A percentile compares a stretch with the other conserved stretches of the same genome.
Evolutionary conservation across 169 alveolate genomes (phyloP).

Genomic region (Cryptosporidium ubiquitum): DNA sequence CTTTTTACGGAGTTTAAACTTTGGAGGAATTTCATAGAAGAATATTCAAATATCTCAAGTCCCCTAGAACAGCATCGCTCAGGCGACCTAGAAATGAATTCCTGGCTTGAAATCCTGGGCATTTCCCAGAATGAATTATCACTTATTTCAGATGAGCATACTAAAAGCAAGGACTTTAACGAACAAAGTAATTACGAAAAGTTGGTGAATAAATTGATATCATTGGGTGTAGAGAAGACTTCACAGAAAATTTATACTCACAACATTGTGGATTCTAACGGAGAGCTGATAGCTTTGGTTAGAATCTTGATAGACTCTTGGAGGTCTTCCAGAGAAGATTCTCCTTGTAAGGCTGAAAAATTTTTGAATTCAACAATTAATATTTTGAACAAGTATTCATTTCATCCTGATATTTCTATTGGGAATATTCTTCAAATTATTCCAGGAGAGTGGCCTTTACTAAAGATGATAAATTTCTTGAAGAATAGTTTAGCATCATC

Average conservation of each 20-base stretch:
- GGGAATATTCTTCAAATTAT: conserved; percentile 14
- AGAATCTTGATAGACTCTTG: conserved; percentile 15
- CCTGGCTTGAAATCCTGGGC: conserved; percentile 56
- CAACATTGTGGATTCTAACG: neutral
- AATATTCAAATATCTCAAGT: neutral
- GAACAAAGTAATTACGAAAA: neutral
- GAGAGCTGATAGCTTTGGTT: conserved; percentile 20
- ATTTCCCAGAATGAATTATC: conserved; percentile 48
- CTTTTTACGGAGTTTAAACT: conserved; percentile 53
- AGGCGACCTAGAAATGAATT: neutral
- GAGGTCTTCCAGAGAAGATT: neutral
- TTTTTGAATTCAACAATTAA: conserved; percentile 12
- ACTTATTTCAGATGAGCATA: conserved; percentile 24
- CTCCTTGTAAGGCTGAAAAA: neutral
- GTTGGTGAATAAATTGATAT: neutral
- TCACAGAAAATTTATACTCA: neutral
- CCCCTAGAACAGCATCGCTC: neutral
- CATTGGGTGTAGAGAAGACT: neutral
- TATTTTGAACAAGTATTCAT: conserved; percentile 42
- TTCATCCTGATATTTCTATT: conserved; percentile 22
- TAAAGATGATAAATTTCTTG: conserved; percentile 18
- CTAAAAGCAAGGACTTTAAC: neutral
- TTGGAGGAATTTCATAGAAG: conserved; percentile 19
- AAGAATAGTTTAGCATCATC: conserved; percentile 39
- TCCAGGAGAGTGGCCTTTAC: conserved; percentile 68